Base-by-base conservation (phyloP, 169 alveolate genomes). In the Nephromyces sp. region DNA sequence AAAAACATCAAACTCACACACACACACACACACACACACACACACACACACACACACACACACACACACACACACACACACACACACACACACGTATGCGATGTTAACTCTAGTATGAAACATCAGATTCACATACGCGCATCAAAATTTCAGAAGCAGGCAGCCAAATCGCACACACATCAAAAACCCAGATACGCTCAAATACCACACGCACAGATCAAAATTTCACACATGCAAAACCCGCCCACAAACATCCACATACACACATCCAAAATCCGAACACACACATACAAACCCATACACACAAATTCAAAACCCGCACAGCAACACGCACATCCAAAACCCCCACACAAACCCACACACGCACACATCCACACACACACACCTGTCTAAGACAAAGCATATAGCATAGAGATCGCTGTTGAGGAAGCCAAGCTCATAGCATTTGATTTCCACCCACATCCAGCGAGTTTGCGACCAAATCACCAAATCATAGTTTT, bases 401-500 rank as follows among this genome's bases (percentile, higher is more conserved):
- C 61, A 28, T 21, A 61, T 63, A 6, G 21, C 22, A 28, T 0
- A 57, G 2, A 31, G 15, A 21, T 63, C 32, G 0, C 8, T 3
- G 2, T 43, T 61, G 22, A 57, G 31, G 22, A 72, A 8, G 0
- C 78, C 78, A 21, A 72, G 52, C 63, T 57, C 70, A 22, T 70
- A 33, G 34, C 78, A 72, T 32, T 72, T 72, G 30, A 27, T 32
- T 32, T 72, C 78, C n/a, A 72, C 63, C 72, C 72, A 57, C 32
- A 28, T 30, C 78, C 78, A 72, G 71, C 32, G 62, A 6, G 78
- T 72, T 5, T 57, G 72, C 25, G 63, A 30, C 78, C 78, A 72
- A 28, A 72, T 57, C 3, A 34, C 52, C 27, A 57, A 1, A 67
- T 72, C 78, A 33, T 57, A 72, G 64, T 61, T 24, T 32, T 57